A percentile compares a stretch with the other conserved stretches of the same genome.
Conservation (phyloP, 2,329 filamentous ascomycete species). For the Pseudogymnoascus sp. region DNA sequence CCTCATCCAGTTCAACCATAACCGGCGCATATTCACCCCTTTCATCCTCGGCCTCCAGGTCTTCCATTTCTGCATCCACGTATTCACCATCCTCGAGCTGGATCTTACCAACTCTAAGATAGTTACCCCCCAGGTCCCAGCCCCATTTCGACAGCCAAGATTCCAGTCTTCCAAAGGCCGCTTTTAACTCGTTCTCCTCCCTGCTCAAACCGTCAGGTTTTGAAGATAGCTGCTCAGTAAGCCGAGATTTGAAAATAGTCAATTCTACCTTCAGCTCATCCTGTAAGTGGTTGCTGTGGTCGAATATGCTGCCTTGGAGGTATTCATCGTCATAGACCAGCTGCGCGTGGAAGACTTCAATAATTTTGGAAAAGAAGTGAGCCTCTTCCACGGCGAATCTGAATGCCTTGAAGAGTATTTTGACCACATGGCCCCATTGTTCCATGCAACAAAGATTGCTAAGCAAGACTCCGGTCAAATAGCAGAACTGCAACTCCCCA, state of each 20-base stretch:
- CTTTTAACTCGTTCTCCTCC: constrained; percentile 39
- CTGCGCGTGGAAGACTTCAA: constrained; percentile 48
- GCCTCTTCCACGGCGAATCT: constrained; percentile 38
- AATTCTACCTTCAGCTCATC: constrained; percentile 40
- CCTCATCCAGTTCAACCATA: constrained; percentile 28
- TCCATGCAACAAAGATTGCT: constrained; percentile 53
- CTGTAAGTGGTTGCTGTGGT: constrained; percentile 26
- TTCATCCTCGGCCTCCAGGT: constrained; percentile 46
- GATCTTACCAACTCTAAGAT: constrained; percentile 40
- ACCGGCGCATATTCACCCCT: constrained; percentile 29
- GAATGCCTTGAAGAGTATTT: constrained; percentile 45
- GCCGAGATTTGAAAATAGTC: constrained; percentile 46
- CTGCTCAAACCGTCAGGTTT: constrained; percentile 30
- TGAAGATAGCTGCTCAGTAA: constrained; percentile 41
- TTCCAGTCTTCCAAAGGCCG: constrained; percentile 44
- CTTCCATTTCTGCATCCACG: constrained; percentile 40
- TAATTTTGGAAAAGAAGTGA: constrained; percentile 38
- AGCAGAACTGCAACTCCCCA: constrained; percentile 56
- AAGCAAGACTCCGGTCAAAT: constrained; percentile 49
- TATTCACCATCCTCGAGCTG: constrained; percentile 48
- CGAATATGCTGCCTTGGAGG: constrained; percentile 35
- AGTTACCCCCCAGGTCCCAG: constrained; percentile 49
- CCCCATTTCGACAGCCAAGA: constrained; percentile 40
- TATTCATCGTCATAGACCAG: constrained; percentile 45
- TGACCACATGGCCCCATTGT: constrained; percentile 54